phyloP scores from a whole-genome alignment of 2,329 filamentous ascomycete genomes.

The Ophiostoma ips region DNA sequence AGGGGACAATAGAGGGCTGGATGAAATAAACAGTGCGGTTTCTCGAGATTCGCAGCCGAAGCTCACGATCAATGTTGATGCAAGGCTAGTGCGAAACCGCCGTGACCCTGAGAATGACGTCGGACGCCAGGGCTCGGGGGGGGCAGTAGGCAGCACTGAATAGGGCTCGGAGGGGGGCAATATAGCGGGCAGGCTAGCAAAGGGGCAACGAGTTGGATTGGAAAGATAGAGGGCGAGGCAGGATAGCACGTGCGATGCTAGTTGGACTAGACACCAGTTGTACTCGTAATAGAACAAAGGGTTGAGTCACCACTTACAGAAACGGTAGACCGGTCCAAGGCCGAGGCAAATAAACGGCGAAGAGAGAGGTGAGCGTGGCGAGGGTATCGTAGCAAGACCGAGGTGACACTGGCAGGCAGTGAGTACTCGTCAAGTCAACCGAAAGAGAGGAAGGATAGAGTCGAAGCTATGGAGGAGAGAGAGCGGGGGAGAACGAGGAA shows the following conservation, averaged over 20 bases:
- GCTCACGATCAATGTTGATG: not conserved
- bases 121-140: not conserved
- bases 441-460: slow-evolving; percentile 14
- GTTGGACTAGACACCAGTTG: not conserved
- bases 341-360: slow-evolving; percentile 8
- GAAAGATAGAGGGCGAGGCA: slow-evolving; percentile 19
- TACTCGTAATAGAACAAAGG: not conserved
- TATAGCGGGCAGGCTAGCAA: not conserved
- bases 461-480: slow-evolving; percentile 3
- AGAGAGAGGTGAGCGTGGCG: too few relatives aligned
- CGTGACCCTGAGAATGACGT: not conserved
- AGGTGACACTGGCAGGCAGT: slow-evolving; percentile 9
- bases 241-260: slow-evolving; percentile 8
- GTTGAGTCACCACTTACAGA: too few relatives aligned
- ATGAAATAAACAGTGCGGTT: not conserved
- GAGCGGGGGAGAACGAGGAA: not conserved
- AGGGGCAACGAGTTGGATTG: slow-evolving; percentile 17
- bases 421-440: not conserved
- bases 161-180: not conserved
- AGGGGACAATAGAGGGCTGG: too few relatives aligned
- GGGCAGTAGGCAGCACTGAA: not conserved
- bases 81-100: not conserved
- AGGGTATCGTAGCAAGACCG: not conserved
- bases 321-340: too few relatives aligned
- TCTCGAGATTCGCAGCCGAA: too few relatives aligned